phyloP scores from a whole-genome alignment of 1,139 yeast species.

The Taphrina pruni region DNA sequence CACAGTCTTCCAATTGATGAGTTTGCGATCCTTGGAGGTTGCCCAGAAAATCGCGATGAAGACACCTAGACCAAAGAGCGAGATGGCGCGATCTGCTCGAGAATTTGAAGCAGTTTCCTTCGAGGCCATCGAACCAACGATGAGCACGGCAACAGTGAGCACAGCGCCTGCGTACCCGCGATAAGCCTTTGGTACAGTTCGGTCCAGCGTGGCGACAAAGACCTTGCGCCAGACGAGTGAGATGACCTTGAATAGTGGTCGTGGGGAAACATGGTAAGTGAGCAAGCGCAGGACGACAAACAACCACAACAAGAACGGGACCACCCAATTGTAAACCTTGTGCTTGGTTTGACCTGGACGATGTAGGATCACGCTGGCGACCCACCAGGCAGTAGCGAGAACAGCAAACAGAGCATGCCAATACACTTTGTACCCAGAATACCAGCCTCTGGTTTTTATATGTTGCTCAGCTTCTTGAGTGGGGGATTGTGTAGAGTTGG shows the following conservation, averaged over 20 bases:
- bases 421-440: conserved; percentile 32
- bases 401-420: conserved; percentile 47
- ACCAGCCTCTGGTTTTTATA: conserved; percentile 30
- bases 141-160: conserved; percentile 58
- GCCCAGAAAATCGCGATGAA: conserved; percentile 58
- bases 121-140: conserved; percentile 65
- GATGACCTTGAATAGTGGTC: conserved; percentile 50
- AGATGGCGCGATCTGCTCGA: conserved; percentile 63
- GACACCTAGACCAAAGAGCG: conserved; percentile 64
- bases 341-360: conserved; percentile 49
- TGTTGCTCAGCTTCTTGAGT: conserved; percentile 12
- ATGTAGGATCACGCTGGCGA: conserved; percentile 60
- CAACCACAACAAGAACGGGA: conserved; percentile 66
- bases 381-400: conserved; percentile 73
- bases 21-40: conserved; percentile 59
- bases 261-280: conserved; percentile 61
- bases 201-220: conserved; percentile 55
- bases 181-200: conserved; percentile 42
- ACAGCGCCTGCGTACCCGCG: conserved; percentile 49
- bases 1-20: conserved; percentile 67
- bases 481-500: conserved; percentile 25
- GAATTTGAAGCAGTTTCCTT: conserved; percentile 59
- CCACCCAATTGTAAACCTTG: conserved; percentile 63
- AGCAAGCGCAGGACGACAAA: conserved; percentile 62
- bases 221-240: conserved; percentile 57